These are phyloP conservation scores for Hordeum vulgare DNA, from an alignment of 176 grass and related monocot genomes.

Conservation along the genomic window MorexV3_pseudomolecules_assembly NC_058519.1:300377301-300377800, in stretches of 20 bases:
- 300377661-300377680: not conserved
- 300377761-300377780: slow-evolving; percentile 99
- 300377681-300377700: slow-evolving; percentile 23
- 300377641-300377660: not conserved
- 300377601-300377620: slow-evolving; percentile 39
- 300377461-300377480: slow-evolving; percentile 93
- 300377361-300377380: not conserved
- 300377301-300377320: slow-evolving; percentile 40
- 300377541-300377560: slow-evolving; percentile 99
- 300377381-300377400: slow-evolving; percentile 15
- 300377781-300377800: slow-evolving; percentile 99
- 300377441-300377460: slow-evolving; percentile 94
- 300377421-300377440: slow-evolving; percentile 92
- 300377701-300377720: slow-evolving; percentile 97
- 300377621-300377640: slow-evolving; percentile 10
- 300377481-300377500: slow-evolving; percentile 98
- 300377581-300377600: slow-evolving; percentile 98
- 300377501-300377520: slow-evolving; percentile 93
- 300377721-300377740: slow-evolving; percentile 99
- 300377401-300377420: not conserved
- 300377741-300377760: slow-evolving; percentile 97
- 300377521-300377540: slow-evolving; percentile 97
- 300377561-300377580: slow-evolving; percentile 90
- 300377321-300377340: slow-evolving; percentile 16
- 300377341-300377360: not conserved